Evolutionary conservation across 192 early-diverging fungal genomes (phyloP).

Genomic region (Umbelopsis isabellina): DNA sequence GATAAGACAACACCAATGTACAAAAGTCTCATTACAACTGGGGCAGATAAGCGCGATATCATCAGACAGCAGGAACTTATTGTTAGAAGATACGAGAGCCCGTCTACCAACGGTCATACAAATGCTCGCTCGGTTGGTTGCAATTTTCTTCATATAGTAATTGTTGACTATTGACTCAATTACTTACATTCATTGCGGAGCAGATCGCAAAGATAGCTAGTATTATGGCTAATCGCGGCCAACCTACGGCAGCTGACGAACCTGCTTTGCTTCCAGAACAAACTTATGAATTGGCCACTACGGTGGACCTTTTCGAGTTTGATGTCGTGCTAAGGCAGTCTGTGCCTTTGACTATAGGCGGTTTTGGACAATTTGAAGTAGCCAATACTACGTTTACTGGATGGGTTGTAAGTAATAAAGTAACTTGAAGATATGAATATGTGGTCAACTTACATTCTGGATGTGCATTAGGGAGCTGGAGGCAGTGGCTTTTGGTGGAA

Average conservation of each 20-base stretch:
- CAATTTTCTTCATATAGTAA: too few relatives aligned
- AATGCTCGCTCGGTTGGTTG: conserved; percentile 52
- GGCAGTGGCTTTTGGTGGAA: conserved; percentile 64
- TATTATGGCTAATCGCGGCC: conserved; percentile 62
- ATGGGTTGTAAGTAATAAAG: background rate
- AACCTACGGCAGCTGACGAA: conserved; percentile 35
- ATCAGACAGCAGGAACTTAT: background rate
- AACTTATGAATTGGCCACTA: conserved; percentile 28
- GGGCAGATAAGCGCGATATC: background rate
- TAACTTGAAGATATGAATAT: background rate
- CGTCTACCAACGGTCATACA: conserved; percentile 57
- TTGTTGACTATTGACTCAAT: too few relatives aligned
- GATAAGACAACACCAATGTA: background rate
- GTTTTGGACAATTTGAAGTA: conserved; percentile 17
- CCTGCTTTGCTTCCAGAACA: conserved; percentile 29
- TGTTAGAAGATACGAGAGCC: conserved; percentile 38
- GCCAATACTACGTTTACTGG: background rate
- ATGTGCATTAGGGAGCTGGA: conserved; percentile 53
- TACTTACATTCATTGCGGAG: too few relatives aligned
- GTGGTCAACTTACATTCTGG: background rate
- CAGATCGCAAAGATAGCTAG: conserved; percentile 63
- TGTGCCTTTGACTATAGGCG: conserved; percentile 44
- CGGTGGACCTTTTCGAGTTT: conserved; percentile 1
- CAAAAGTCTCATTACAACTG: background rate
- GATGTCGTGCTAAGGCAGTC: conserved; percentile 21